These are phyloP conservation scores for Vitis hybrid DNA, from an alignment of 177 flowering plant genomes.

Conservation along the genomic window DNA sequence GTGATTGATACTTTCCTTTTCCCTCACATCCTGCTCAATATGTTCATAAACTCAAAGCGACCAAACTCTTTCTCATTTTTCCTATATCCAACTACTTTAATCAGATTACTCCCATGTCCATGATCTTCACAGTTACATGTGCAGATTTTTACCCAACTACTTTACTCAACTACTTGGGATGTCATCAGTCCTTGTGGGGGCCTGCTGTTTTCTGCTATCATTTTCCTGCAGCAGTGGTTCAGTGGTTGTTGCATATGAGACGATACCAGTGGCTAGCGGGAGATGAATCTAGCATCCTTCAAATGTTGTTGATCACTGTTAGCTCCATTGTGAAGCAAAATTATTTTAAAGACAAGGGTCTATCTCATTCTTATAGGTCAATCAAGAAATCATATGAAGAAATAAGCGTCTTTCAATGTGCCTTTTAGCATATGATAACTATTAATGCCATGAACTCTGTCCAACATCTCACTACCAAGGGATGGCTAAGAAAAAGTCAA, in stretches of 20 bases:
- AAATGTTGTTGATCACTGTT: too few relatives aligned
- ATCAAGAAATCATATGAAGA: too few relatives aligned
- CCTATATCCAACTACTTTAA: slow-evolving; percentile 53
- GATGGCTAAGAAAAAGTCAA: too few relatives aligned
- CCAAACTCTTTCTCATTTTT: slow-evolving; percentile 37
- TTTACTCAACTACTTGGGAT: slow-evolving; percentile 72
- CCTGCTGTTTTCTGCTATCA: slow-evolving; percentile 42
- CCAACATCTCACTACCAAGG: too few relatives aligned
- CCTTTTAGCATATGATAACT: too few relatives aligned
- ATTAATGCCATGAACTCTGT: too few relatives aligned
- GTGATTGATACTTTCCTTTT: slow-evolving; percentile 59
- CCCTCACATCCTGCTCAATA: slow-evolving; percentile 63
- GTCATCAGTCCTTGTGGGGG: slow-evolving; percentile 49
- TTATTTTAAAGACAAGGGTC: too few relatives aligned
- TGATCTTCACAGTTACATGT: slow-evolving; percentile 45
- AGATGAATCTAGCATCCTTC: too few relatives aligned
- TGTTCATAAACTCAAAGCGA: slow-evolving; percentile 37
- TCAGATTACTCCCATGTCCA: slow-evolving; percentile 60
- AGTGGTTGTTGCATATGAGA: slow-evolving; percentile 64
- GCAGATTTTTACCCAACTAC: slow-evolving; percentile 24
- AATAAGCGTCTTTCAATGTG: too few relatives aligned
- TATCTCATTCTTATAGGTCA: too few relatives aligned
- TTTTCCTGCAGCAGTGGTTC: slow-evolving; percentile 68
- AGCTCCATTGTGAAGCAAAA: too few relatives aligned
- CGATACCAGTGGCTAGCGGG: slow-evolving; percentile 33